Conservation (phyloP, 108 stramenopile genomes). For the Fistulifera pelliculosa region DNA sequence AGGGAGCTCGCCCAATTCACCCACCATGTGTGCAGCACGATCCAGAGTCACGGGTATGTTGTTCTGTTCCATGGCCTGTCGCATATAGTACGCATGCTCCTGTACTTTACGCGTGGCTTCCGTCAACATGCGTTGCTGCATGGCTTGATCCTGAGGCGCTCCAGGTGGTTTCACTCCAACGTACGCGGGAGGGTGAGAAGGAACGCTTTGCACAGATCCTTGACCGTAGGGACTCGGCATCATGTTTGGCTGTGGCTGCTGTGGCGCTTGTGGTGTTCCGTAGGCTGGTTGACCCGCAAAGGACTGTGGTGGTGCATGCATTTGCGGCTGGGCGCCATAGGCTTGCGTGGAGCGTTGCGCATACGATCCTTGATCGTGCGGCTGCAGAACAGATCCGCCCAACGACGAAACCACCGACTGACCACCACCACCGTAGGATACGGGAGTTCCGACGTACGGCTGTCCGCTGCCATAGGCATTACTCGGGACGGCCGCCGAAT, state of each 20-base stretch:
- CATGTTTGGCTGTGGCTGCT: conserved; percentile 18
- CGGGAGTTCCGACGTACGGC: neutral
- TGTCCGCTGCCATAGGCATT: conserved; percentile 1
- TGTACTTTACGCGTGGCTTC: conserved; percentile 56
- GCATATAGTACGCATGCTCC: conserved; percentile 71
- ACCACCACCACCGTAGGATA: too few relatives aligned
- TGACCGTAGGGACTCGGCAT: conserved; percentile 1
- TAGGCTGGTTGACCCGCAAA: conserved; percentile 2
- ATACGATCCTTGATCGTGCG: too few relatives aligned
- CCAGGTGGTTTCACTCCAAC: conserved; percentile 1
- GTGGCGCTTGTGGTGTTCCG: conserved; percentile 13
- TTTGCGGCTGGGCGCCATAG: conserved; percentile 1
- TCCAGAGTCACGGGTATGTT: conserved; percentile 73
- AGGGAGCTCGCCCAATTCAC: conserved; percentile 83
- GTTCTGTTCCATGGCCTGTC: conserved; percentile 66
- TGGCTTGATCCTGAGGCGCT: conserved; percentile 18
- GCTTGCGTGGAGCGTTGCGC: conserved; percentile 12
- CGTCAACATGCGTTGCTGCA: conserved; percentile 39
- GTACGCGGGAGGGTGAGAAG: neutral
- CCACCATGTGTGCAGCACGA: conserved; percentile 82
- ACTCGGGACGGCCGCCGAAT: conserved; percentile 7
- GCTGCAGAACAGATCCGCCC: conserved; percentile 7
- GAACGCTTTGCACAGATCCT: neutral
- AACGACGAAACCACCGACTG: neutral
- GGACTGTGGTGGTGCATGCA: conserved; percentile 4